Conservation (phyloP, 2,329 filamentous ascomycete genomes). For the Alternaria arbusti region DNA sequence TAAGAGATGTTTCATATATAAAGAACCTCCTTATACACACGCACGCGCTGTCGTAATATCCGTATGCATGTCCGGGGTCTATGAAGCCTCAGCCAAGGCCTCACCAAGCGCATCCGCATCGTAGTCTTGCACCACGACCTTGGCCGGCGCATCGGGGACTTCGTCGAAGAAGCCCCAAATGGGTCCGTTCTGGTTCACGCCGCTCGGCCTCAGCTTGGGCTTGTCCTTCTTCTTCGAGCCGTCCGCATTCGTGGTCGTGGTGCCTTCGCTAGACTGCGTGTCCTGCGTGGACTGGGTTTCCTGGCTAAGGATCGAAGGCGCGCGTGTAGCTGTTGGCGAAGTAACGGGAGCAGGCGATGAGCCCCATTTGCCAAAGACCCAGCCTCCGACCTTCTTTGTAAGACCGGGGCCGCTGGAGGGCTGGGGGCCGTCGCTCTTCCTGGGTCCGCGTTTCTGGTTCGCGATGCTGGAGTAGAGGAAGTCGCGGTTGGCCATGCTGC, state of each 20-base stretch:
- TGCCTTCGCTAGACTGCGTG: conserved; percentile 18
- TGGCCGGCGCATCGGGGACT: conserved; percentile 40
- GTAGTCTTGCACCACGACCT: conserved; percentile 44
- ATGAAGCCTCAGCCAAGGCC: conserved; percentile 28
- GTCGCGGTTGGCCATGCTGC: conserved; percentile 63
- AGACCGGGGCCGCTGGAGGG: conserved; percentile 42
- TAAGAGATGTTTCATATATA: not conserved
- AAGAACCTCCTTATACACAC: not conserved
- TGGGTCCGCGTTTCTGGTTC: conserved; percentile 32
- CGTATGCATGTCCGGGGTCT: not conserved
- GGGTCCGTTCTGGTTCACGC: conserved; percentile 48
- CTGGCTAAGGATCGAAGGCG: conserved; percentile 25
- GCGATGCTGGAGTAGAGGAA: conserved; percentile 42
- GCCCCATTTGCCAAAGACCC: conserved; percentile 70
- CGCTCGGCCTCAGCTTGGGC: conserved; percentile 36
- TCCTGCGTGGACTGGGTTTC: conserved; percentile 25
- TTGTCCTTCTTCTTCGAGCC: conserved; percentile 20
- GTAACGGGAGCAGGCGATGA: conserved; percentile 54
- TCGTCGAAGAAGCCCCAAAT: conserved; percentile 50
- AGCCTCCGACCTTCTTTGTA: conserved; percentile 66
- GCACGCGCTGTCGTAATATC: not conserved
- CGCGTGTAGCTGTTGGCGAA: conserved; percentile 19
- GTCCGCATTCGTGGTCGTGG: conserved; percentile 9
- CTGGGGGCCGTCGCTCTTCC: conserved; percentile 23
- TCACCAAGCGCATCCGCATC: conserved; percentile 49